Percentiles rank a stretch among this genome's conserved stretches.
Conservation (phyloP, 805 yeast species). For the Cyberlindnera amylophila region DNA sequence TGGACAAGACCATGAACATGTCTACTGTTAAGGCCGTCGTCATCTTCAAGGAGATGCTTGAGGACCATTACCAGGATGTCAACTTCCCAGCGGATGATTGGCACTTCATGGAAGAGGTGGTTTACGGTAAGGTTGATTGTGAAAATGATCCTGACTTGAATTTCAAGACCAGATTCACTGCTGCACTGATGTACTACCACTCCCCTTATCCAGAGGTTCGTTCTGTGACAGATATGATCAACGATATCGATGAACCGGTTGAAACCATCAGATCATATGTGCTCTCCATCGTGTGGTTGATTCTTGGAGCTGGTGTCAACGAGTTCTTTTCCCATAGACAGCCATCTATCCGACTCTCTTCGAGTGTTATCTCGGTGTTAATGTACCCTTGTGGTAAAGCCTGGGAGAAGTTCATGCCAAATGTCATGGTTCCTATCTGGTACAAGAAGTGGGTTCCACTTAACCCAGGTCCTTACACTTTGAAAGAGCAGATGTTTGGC, state of each 20-base stretch:
- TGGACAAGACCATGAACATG: conserved; percentile 16
- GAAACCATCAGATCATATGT: conserved; percentile 44
- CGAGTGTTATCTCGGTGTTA: conserved; percentile 44
- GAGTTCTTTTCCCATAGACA: conserved; percentile 54
- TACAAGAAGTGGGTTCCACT: conserved; percentile 38
- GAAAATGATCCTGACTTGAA: conserved; percentile 1
- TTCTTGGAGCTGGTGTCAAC: conserved; percentile 51
- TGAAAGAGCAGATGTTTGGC: conserved; percentile 63
- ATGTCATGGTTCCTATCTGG: conserved; percentile 36
- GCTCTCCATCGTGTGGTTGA: conserved; percentile 41
- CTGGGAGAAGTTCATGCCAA: conserved; percentile 42
- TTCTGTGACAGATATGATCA: conserved; percentile 51
- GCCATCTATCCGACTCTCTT: conserved; percentile 43
- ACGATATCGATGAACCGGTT: conserved; percentile 44
- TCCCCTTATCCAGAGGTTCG: conserved; percentile 69
- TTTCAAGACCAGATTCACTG: conserved; percentile 11
- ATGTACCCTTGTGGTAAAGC: conserved; percentile 43
- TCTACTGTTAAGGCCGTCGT: conserved; percentile 26
- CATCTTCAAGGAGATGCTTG: conserved; percentile 34
- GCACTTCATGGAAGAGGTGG: conserved; percentile 7
- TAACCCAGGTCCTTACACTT: conserved; percentile 63
- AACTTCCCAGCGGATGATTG: conserved; percentile 36
- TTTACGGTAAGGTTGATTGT: conserved; percentile 4
- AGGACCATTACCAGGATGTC: conserved; percentile 43
- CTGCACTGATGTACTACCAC: conserved; percentile 27